Evolutionary conservation across 2,329 filamentous ascomycete genomes (phyloP), one percentile per base, ranked within the genome.

Genomic region (Fusarium kyushuense): DNA sequence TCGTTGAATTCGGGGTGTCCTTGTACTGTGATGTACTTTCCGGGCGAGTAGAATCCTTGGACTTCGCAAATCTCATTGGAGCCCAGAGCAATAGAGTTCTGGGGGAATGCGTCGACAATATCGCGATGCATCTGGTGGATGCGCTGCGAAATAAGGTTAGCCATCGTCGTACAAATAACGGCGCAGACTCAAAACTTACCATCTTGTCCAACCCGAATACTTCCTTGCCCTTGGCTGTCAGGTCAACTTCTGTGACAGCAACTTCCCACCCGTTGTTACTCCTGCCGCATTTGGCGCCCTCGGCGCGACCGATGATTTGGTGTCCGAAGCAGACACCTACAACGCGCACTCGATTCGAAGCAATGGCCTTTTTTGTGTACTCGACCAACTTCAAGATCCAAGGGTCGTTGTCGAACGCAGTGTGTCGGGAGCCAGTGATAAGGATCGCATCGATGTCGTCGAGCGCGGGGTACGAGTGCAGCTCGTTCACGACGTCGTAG

Each of bases 361-460:
- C 71, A 13, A 78, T 75, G 13, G 75, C 77, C 38, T 71, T 69
- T 19, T 68, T 70, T 9, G 81, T 73, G 52, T 80, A 84, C 56
- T 78, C 74, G 25, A 80, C 79, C 21, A 84, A 75, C 17, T 76
- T 75, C 19, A 81, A 43, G 51, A 84, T 84, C 83, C 82, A 84
- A 1, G 77, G 71, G 33, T 82, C 77, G 48, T 83, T 75, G 43
- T 81, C 75, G 58, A 79, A 83, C 3, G 82, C 79, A 19, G 80
- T 82, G 67, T 80, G 77, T 87, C 88, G 91, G 84, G 84, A 86
- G 6, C 95, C 95, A 1, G 91, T 92, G 64, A 97, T 86, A 40
- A 97, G 83, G 32, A 98, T 82, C 56, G 91, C 94, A 82, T 98
- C 95, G 63, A 97, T 81, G 41, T 89, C 82, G 33, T 91, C 87